phyloP scores from a whole-genome alignment of 148 eudicot species.

The Talinum fruticosum region DNA sequence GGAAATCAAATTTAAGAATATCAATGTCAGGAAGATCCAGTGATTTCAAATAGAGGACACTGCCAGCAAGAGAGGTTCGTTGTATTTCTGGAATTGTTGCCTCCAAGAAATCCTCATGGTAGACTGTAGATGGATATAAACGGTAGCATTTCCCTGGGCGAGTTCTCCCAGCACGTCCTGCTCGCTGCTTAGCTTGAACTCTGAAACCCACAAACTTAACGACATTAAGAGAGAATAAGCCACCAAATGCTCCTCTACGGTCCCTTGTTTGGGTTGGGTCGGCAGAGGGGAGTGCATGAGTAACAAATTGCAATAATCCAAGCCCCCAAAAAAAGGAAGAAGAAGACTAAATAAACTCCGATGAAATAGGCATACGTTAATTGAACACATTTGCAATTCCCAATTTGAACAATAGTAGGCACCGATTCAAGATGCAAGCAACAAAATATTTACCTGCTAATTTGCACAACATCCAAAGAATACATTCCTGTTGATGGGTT shows the following conservation, averaged over 20 bases:
- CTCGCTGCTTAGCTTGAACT: slow-evolving; percentile 97
- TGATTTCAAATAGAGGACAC: slow-evolving; percentile 89
- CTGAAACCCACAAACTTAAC: slow-evolving; percentile 31
- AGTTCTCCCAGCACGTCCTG: slow-evolving; percentile 98
- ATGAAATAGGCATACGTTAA: background rate
- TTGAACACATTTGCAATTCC: background rate
- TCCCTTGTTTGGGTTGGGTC: background rate
- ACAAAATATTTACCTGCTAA: slow-evolving; percentile 60
- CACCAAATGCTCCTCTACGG: background rate
- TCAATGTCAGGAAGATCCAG: slow-evolving; percentile 89
- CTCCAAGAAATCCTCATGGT: slow-evolving; percentile 77
- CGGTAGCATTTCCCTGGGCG: slow-evolving; percentile 96
- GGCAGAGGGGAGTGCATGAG: background rate
- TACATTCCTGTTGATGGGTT: slow-evolving; percentile 95
- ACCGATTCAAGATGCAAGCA: background rate
- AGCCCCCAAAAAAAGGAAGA: background rate
- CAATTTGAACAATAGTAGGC: background rate
- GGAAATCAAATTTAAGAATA: slow-evolving; percentile 89
- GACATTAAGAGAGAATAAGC: background rate
- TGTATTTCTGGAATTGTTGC: slow-evolving; percentile 95
- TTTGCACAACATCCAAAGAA: slow-evolving; percentile 85
- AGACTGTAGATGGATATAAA: slow-evolving; percentile 65
- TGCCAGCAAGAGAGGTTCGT: slow-evolving; percentile 93
- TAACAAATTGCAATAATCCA: background rate
- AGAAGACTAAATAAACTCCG: background rate